Percentiles rank a stretch among this genome's conserved stretches.
Evolutionary conservation across 1,284 basidiomycete genomes (phyloP).

Genomic region (Cryptococcus sp.): DNA sequence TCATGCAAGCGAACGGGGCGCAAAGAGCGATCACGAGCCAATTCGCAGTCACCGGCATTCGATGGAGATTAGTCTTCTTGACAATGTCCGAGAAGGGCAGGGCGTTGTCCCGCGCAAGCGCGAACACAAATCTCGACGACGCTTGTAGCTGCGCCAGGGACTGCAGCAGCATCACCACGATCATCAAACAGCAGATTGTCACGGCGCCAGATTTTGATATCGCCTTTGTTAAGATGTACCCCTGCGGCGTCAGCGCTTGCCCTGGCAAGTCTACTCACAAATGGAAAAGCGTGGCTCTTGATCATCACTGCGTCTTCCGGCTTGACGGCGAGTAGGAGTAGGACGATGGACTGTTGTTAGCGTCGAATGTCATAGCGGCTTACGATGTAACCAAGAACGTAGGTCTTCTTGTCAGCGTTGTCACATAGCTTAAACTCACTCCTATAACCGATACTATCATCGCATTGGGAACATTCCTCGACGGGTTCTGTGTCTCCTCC

Average conservation of each 20-base stretch:
- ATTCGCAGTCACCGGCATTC: slow-evolving; percentile 45
- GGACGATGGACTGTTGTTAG: slow-evolving; percentile 38
- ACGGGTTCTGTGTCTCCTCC: slow-evolving; percentile 52
- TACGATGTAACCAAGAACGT: slow-evolving; percentile 48
- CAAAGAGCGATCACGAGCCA: slow-evolving; percentile 42
- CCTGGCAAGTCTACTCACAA: slow-evolving; percentile 37
- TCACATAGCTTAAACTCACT: slow-evolving; percentile 16
- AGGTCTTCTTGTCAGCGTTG: slow-evolving; percentile 27
- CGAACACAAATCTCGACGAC: slow-evolving; percentile 50
- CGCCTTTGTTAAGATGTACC: slow-evolving; percentile 44
- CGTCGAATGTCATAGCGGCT: slow-evolving; percentile 5
- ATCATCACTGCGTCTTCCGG: slow-evolving; percentile 34
- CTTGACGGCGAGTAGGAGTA: slow-evolving; percentile 44
- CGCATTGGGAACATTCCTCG: slow-evolving; percentile 50
- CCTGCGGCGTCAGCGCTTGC: slow-evolving; percentile 25
- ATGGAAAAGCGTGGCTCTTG: slow-evolving; percentile 38
- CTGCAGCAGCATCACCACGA: slow-evolving; percentile 43
- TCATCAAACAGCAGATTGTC: slow-evolving; percentile 36
- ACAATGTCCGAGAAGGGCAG: slow-evolving; percentile 48
- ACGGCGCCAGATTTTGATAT: slow-evolving; percentile 38
- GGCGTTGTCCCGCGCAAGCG: slow-evolving; percentile 50
- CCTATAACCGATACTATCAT: slow-evolving; percentile 42
- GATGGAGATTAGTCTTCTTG: slow-evolving; percentile 38
- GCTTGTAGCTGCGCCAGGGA: slow-evolving; percentile 50
- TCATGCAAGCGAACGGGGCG: slow-evolving; percentile 39